A percentile compares a stretch with the other conserved stretches of the same genome.
These are phyloP conservation scores for Zasmidium citrigriseum DNA, from an alignment of 2,329 filamentous ascomycete species.

Conservation along the genomic window DNA sequence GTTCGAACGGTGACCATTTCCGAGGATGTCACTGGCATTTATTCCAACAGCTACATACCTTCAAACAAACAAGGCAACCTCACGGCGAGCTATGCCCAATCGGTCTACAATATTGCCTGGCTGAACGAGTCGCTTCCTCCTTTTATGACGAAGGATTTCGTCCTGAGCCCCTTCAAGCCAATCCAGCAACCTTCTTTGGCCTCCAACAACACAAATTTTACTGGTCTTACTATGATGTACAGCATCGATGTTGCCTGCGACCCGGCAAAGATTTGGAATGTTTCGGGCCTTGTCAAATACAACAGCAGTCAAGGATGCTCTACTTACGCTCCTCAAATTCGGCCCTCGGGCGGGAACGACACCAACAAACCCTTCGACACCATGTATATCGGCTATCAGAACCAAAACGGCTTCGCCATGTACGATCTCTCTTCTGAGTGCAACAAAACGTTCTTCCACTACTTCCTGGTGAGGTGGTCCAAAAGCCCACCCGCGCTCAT, in stretches of 20 bases:
- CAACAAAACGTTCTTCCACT: constrained; percentile 35
- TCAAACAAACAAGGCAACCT: constrained; percentile 36
- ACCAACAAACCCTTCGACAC: constrained; percentile 27
- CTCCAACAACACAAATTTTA: constrained; percentile 24
- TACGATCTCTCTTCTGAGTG: constrained; percentile 39
- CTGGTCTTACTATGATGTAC: constrained; percentile 34
- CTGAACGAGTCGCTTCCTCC: constrained; percentile 47
- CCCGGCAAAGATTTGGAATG: constrained; percentile 12
- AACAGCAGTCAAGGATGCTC: constrained; percentile 31
- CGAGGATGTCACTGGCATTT: not conserved
- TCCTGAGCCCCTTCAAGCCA: constrained; percentile 40
- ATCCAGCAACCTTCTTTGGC: not conserved
- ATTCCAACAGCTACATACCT: constrained; percentile 31
- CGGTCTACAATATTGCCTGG: constrained; percentile 49
- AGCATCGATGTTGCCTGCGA: constrained; percentile 39
- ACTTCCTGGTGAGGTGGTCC: constrained; percentile 41
- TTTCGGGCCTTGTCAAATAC: constrained; percentile 9
- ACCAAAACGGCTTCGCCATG: constrained; percentile 34
- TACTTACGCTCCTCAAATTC: constrained; percentile 25
- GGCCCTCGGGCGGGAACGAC: constrained; percentile 40
- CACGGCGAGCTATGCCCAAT: constrained; percentile 44
- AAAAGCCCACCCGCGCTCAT: constrained; percentile 1
- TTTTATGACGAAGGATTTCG: constrained; percentile 48
- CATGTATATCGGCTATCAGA: constrained; percentile 48
- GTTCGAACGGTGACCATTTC: constrained; percentile 8